Base-by-base conservation (phyloP, 306 rosid species). In the Cucurbita maxima region DNA sequence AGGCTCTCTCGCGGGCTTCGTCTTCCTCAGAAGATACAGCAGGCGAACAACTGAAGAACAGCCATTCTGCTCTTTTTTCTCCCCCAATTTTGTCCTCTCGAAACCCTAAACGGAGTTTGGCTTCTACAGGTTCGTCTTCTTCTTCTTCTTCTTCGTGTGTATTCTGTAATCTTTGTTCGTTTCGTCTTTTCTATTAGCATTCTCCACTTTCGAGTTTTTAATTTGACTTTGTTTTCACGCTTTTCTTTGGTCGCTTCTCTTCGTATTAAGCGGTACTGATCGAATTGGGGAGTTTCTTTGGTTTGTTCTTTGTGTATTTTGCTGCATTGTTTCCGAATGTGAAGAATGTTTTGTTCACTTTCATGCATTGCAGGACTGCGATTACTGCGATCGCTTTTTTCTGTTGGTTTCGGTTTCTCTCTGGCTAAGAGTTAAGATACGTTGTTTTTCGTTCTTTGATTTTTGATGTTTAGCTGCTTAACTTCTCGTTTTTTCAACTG, bases 281-380 rank as follows among this genome's bases (percentile, higher is more conserved):
- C n/a, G 15, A 36, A 3, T 20, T 22, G 14, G 6, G 63, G 7
- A 16, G 8, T 53, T 50, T 16, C 10, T 30, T 47, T 34, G 15
- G 34, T 30, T 71, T 36, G 0, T 71, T 58, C 37, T 69, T 22
- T 12, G 67, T 70, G 10, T 45, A 4, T 20, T 13, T 62, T 57
- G 57, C 77, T 53, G 72, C 79, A 74, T 78, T 78, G 63, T 54
- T 47, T 4, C 50, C 37, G 25, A 75, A 58, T 47, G 73, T 37
- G 73, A 15, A 14, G 41, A 38, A 69, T 25, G 5, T 47, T 13
- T 68, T 1, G 14, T 69, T 69, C 20, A 8, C 48, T 69, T 69
- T 51, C 74, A 70, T 50, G 74, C 58, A 50, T 30, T 16, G 50
- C 3, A 13, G 25, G 15, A 69, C 25, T 69, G 58, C 53, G 58